Conservation (phyloP, 2,329 filamentous ascomycete genomes). For the Rhytidhysteron rufulum region DNA sequence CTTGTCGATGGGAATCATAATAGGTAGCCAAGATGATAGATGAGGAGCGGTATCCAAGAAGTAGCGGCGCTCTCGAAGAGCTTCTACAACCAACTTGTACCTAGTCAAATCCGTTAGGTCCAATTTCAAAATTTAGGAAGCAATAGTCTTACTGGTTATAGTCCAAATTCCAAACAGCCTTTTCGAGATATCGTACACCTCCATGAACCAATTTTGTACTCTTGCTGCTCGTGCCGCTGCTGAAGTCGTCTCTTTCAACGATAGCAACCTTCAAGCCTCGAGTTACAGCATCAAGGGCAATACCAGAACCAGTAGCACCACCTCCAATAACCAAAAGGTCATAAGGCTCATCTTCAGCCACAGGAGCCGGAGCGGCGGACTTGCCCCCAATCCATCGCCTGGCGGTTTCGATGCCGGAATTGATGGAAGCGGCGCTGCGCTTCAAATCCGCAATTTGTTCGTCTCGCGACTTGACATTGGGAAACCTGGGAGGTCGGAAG, state of each 20-base stretch:
- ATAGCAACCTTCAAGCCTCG: slow-evolving; percentile 75
- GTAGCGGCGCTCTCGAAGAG: slow-evolving; percentile 75
- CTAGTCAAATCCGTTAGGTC: slow-evolving; percentile 18
- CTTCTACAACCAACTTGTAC: slow-evolving; percentile 73
- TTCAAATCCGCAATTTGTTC: slow-evolving; percentile 63
- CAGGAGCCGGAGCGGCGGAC: slow-evolving; percentile 17
- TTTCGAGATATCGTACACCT: slow-evolving; percentile 80
- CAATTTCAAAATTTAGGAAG: background rate
- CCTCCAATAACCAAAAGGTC: slow-evolving; percentile 76
- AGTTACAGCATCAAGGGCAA: slow-evolving; percentile 76
- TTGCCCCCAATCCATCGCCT: slow-evolving; percentile 42
- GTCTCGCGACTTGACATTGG: slow-evolving; percentile 57
- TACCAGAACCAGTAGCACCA: slow-evolving; percentile 74
- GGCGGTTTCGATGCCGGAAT: slow-evolving; percentile 33
- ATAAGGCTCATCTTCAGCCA: slow-evolving; percentile 54
- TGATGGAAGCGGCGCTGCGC: slow-evolving; percentile 43
- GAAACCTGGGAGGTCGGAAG: slow-evolving; percentile 64
- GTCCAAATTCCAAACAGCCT: slow-evolving; percentile 81
- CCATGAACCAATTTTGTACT: slow-evolving; percentile 85
- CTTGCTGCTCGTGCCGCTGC: slow-evolving; percentile 77
- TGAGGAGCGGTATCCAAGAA: slow-evolving; percentile 81
- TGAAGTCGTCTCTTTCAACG: slow-evolving; percentile 81
- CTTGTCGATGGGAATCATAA: slow-evolving; percentile 76
- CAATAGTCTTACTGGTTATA: slow-evolving; percentile 66
- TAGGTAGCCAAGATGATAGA: slow-evolving; percentile 75